Evolutionary conservation across 75 land plant genomes (phyloP).

Genomic region (Cupressus sempervirens): DNA sequence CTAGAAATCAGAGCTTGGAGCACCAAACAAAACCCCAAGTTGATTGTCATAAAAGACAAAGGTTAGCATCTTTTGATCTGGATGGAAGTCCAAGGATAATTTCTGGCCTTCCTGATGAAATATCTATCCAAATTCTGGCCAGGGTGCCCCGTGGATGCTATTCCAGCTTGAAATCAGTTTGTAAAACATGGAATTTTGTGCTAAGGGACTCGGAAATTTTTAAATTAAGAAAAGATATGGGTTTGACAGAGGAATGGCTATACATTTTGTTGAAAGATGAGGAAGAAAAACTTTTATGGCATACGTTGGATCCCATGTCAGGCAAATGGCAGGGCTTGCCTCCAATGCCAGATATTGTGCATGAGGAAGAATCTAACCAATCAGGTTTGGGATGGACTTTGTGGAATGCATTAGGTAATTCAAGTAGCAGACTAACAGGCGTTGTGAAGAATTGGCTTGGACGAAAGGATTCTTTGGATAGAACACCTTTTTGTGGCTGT

Average conservation of each 20-base stretch:
- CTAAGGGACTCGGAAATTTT: slow-evolving; percentile 53
- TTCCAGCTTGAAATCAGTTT: slow-evolving; percentile 55
- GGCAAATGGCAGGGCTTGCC: slow-evolving; percentile 80
- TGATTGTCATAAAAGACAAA: slow-evolving; percentile 58
- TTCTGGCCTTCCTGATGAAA: slow-evolving; percentile 88
- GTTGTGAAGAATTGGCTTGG: slow-evolving; percentile 72
- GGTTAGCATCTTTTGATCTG: slow-evolving; percentile 22
- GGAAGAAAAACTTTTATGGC: slow-evolving; percentile 73
- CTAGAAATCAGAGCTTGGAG: not conserved
- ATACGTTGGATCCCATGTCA: slow-evolving; percentile 74
- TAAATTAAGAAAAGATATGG: slow-evolving; percentile 65
- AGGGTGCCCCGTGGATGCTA: slow-evolving; percentile 70
- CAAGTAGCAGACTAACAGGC: slow-evolving; percentile 50
- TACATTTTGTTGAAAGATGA: slow-evolving; percentile 70
- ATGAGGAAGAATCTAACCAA: slow-evolving; percentile 41
- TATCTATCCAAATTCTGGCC: slow-evolving; percentile 74
- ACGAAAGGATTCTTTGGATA: slow-evolving; percentile 47
- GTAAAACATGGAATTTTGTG: slow-evolving; percentile 63
- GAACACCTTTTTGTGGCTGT: slow-evolving; percentile 84
- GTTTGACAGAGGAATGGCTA: slow-evolving; percentile 83
- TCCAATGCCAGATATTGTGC: slow-evolving; percentile 60
- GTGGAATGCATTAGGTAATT: slow-evolving; percentile 47
- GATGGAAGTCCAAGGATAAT: slow-evolving; percentile 54
- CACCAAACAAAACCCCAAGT: slow-evolving; percentile 11
- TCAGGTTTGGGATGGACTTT: slow-evolving; percentile 26